Percentiles rank a stretch among this genome's conserved stretches.
phyloP scores from a whole-genome alignment of 192 early-diverging fungal genomes.

The Coemansia sp. region DNA sequence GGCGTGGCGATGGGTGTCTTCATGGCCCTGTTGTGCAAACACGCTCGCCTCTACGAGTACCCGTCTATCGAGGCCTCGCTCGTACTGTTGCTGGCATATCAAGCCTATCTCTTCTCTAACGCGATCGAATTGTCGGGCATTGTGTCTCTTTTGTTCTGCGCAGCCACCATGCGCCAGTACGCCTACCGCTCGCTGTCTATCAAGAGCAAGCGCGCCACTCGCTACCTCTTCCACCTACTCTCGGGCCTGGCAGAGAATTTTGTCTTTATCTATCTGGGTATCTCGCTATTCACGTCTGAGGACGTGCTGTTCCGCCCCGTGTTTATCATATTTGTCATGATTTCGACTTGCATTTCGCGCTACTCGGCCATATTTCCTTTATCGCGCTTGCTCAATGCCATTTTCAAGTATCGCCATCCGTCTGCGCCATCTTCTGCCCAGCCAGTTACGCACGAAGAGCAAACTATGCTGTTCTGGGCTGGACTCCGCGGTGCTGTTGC shows the following conservation, averaged over 20 bases:
- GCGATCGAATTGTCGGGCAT: slow-evolving; percentile 88
- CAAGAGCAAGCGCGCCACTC: slow-evolving; percentile 77
- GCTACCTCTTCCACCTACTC: slow-evolving; percentile 91
- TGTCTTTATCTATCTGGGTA: slow-evolving; percentile 94
- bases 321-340: slow-evolving; percentile 74
- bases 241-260: slow-evolving; percentile 95
- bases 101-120: slow-evolving; percentile 91
- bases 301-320: slow-evolving; percentile 73
- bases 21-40: slow-evolving; percentile 85
- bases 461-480: slow-evolving; percentile 96
- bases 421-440: slow-evolving; percentile 55
- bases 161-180: slow-evolving; percentile 92
- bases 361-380: slow-evolving; percentile 87
- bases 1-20: slow-evolving; percentile 77
- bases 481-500: slow-evolving; percentile 96
- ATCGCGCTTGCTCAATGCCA: slow-evolving; percentile 75
- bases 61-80: slow-evolving; percentile 88
- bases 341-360: slow-evolving; percentile 84
- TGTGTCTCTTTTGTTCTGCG: slow-evolving; percentile 90
- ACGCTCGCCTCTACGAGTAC: slow-evolving; percentile 79
- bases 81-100: slow-evolving; percentile 84
- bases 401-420: slow-evolving; percentile 62
- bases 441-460: slow-evolving; percentile 58
- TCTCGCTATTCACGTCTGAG: slow-evolving; percentile 84
- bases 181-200: slow-evolving; percentile 87